phyloP scores from a whole-genome alignment of 768 basidiomycete genomes.

The Dendrothele bispora region DNA sequence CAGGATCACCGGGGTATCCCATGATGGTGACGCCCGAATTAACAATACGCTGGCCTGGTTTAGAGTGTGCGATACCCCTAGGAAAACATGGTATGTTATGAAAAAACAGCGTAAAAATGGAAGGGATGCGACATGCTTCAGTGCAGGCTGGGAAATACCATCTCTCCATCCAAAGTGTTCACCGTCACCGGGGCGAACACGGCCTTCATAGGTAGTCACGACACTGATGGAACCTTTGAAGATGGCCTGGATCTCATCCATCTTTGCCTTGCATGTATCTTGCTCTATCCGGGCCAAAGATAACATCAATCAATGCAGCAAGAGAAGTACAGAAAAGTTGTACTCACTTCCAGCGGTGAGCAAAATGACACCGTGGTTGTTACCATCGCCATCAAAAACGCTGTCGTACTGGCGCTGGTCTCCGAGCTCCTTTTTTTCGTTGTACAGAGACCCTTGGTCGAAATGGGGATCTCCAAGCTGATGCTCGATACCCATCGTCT shows the following conservation, averaged over 20 bases:
- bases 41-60: conserved; percentile 24
- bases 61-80: conserved; percentile 11
- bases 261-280: conserved; percentile 1
- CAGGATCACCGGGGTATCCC: conserved; percentile 33
- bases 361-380: conserved; percentile 10
- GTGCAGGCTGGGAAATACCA: conserved; percentile 30
- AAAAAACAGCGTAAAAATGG: conserved; percentile 3
- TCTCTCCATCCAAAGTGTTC: conserved; percentile 34
- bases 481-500: conserved; percentile 4
- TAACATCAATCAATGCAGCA: neutral
- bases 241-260: neutral
- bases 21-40: conserved; percentile 31
- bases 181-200: conserved; percentile 16
- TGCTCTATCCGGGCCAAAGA: neutral
- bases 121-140: conserved; percentile 8
- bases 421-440: conserved; percentile 10
- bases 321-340: neutral
- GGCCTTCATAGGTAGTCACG: conserved; percentile 8
- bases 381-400: conserved; percentile 3
- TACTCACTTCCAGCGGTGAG: conserved; percentile 9
- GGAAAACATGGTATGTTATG: neutral
- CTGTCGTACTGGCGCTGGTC: conserved; percentile 7
- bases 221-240: conserved; percentile 14
- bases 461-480: conserved; percentile 9
- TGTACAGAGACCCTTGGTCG: conserved; percentile 10